phyloP scores from a whole-genome alignment of 2,329 filamentous ascomycete species.

The Alternaria brassicicola region DNA sequence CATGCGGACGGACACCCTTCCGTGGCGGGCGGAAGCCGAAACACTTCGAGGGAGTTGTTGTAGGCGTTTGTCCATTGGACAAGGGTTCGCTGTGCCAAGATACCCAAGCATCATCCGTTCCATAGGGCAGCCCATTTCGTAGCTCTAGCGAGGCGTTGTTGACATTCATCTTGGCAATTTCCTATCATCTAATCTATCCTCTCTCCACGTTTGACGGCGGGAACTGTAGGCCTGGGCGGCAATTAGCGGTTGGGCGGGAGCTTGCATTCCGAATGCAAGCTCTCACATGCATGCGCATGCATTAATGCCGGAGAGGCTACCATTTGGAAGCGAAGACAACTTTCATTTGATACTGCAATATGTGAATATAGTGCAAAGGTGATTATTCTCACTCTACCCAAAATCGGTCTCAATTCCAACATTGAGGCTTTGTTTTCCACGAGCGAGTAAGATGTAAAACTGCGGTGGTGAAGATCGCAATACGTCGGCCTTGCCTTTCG shows the following conservation, averaged over 20 bases:
- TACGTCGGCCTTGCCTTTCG: neutral
- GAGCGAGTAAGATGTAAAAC: neutral
- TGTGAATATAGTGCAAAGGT: neutral
- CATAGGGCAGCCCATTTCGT: slow-evolving; percentile 4
- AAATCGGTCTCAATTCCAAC: neutral
- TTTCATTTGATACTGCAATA: neutral
- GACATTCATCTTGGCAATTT: neutral
- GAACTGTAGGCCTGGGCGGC: slow-evolving; percentile 5
- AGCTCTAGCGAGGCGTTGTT: slow-evolving; percentile 13
- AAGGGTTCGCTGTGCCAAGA: neutral
- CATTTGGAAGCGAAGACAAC: neutral
- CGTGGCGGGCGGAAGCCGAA: neutral
- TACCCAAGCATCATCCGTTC: neutral
- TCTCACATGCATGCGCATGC: neutral
- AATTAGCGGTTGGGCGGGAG: neutral
- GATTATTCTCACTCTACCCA: neutral
- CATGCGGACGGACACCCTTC: neutral
- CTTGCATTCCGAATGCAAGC: neutral
- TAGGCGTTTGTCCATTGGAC: neutral
- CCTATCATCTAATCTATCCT: neutral
- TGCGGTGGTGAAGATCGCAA: neutral
- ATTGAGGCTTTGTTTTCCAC: neutral
- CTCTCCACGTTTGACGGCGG: slow-evolving; percentile 1
- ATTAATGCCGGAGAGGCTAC: neutral
- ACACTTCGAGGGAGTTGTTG: neutral